These are phyloP conservation scores for Wickerhamiella dianesei DNA, from an alignment of 805 yeast species.

Conservation along the genomic window DNA sequence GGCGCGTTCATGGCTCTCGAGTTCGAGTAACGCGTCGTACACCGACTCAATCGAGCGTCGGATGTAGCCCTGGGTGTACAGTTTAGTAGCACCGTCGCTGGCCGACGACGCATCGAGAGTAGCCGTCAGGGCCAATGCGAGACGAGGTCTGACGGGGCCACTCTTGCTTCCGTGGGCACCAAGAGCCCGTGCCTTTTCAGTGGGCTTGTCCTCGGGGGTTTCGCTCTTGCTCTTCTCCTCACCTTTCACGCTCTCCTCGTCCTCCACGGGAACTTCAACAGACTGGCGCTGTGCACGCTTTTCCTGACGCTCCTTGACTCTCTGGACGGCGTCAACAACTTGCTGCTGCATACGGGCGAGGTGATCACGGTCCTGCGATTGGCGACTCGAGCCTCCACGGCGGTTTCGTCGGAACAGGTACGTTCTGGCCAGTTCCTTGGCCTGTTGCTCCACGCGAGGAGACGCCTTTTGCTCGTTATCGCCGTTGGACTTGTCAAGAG, in stretches of 20 bases:
- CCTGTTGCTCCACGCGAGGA: slow-evolving; percentile 30
- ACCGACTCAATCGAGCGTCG: slow-evolving; percentile 65
- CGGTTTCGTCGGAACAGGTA: slow-evolving; percentile 42
- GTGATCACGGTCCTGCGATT: slow-evolving; percentile 38
- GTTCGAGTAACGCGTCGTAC: slow-evolving; percentile 58
- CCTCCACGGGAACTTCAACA: slow-evolving; percentile 1
- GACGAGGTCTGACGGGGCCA: slow-evolving; percentile 19
- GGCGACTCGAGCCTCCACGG: slow-evolving; percentile 52
- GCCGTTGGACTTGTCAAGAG: slow-evolving; percentile 26
- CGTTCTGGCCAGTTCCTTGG: slow-evolving; percentile 76
- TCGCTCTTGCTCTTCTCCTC: slow-evolving; percentile 24
- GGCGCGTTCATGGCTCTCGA: slow-evolving; percentile 64
- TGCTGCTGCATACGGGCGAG: slow-evolving; percentile 88
- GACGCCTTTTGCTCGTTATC: slow-evolving; percentile 3
- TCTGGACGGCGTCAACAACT: slow-evolving; percentile 89
- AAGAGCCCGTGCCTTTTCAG: slow-evolving; percentile 43
- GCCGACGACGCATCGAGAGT: slow-evolving; percentile 23
- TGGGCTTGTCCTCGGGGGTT: slow-evolving; percentile 41
- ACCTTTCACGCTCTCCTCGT: neutral
- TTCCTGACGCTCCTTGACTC: slow-evolving; percentile 44
- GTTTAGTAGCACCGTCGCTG: slow-evolving; percentile 18
- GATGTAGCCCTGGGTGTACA: slow-evolving; percentile 32
- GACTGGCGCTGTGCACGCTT: slow-evolving; percentile 1
- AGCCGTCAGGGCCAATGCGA: slow-evolving; percentile 23
- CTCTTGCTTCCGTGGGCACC: slow-evolving; percentile 31